Conservation (phyloP, 73 alveolate species). For the Blepharisma stoltei region DNA sequence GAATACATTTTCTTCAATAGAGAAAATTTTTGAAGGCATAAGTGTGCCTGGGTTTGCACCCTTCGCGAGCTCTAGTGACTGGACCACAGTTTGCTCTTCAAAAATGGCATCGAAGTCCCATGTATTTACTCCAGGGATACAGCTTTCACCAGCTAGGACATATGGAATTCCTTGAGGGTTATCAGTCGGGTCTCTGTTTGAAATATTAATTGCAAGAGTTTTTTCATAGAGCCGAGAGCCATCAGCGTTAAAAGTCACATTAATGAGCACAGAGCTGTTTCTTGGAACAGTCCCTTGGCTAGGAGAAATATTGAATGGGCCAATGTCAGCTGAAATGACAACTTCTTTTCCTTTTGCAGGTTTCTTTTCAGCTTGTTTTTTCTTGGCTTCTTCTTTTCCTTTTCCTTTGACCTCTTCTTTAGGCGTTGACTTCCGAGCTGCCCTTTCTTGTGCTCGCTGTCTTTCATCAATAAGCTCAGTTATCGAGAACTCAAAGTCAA, state of each 20-base stretch:
- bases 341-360: conserved; percentile 72
- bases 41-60: conserved; percentile 61
- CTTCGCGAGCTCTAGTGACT: conserved; percentile 83
- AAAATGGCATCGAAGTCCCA: conserved; percentile 92
- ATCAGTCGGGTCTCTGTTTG: conserved; percentile 95
- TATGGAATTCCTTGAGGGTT: conserved; percentile 94
- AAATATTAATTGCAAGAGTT: conserved; percentile 91
- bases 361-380: conserved; percentile 80
- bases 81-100: conserved; percentile 96
- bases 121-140: conserved; percentile 98
- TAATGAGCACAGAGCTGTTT: conserved; percentile 79
- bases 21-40: conserved; percentile 86
- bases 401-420: conserved; percentile 84
- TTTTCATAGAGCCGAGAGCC: conserved; percentile 93
- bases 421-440: conserved; percentile 70
- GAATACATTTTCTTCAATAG: conserved; percentile 91
- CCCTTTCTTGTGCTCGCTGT: conserved; percentile 82
- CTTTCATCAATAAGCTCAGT: conserved; percentile 93
- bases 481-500: conserved; percentile 93
- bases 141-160: conserved; percentile 95
- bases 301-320: conserved; percentile 89
- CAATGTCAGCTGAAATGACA: conserved; percentile 86
- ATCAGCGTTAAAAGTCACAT: conserved; percentile 89
- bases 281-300: conserved; percentile 91
- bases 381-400: conserved; percentile 81